A percentile compares a stretch with the other conserved stretches of the same genome.
These are phyloP conservation scores for Globisporangium alternatum DNA, from an alignment of 352 stramenopile species.

Conservation along the genomic window DNA sequence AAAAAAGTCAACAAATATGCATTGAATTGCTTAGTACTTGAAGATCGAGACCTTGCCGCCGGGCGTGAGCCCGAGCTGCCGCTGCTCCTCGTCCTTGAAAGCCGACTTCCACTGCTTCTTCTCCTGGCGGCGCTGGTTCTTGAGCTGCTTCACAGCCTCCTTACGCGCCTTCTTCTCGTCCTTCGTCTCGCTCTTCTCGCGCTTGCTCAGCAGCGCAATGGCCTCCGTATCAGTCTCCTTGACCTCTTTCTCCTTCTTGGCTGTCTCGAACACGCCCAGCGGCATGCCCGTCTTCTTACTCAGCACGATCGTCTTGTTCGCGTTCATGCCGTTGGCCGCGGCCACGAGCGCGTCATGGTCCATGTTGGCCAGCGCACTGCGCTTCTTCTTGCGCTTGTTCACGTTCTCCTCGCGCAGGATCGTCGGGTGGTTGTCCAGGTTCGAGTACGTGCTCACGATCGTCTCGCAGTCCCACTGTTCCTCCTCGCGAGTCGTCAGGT, in stretches of 20 bases:
- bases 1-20: too few species aligned
- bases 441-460: slow-evolving; percentile 98
- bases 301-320: slow-evolving; percentile 73
- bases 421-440: slow-evolving; percentile 97
- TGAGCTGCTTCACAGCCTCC: slow-evolving; percentile 88
- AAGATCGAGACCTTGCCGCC: slow-evolving; percentile 69
- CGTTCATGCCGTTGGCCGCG: slow-evolving; percentile 12
- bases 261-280: slow-evolving; percentile 86
- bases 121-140: slow-evolving; percentile 87
- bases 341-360: slow-evolving; percentile 21
- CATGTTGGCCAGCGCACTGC: slow-evolving; percentile 21
- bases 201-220: slow-evolving; percentile 24
- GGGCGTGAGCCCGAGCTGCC: slow-evolving; percentile 57
- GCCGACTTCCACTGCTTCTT: slow-evolving; percentile 95
- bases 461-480: slow-evolving; percentile 96
- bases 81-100: slow-evolving; percentile 92
- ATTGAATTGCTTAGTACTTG: slow-evolving; percentile 46
- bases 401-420: slow-evolving; percentile 75
- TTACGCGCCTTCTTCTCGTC: slow-evolving; percentile 94
- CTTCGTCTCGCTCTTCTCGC: slow-evolving; percentile 80
- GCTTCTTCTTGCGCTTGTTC: slow-evolving; percentile 78
- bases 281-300: slow-evolving; percentile 96
- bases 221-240: slow-evolving; percentile 21
- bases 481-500: slow-evolving; percentile 53
- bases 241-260: slow-evolving; percentile 12